phyloP scores from a whole-genome alignment of 495 filamentous ascomycete genomes.

The Hypoxylon perforatum region DNA sequence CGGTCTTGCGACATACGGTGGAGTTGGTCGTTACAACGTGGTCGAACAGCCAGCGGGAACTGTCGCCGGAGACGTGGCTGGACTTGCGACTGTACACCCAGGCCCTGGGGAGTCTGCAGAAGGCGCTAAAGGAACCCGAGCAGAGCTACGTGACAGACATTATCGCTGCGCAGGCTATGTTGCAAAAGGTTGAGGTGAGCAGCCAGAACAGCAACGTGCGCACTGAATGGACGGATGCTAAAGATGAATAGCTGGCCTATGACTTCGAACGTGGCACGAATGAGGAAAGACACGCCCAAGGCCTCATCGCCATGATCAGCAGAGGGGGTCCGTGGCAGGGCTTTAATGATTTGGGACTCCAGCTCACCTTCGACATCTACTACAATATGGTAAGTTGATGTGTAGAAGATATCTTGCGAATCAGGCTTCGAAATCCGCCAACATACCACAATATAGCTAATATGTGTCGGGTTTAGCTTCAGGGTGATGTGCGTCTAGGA shows the following conservation, averaged over 20 bases:
- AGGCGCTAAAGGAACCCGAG: slow-evolving; percentile 37
- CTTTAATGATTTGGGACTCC: slow-evolving; percentile 34
- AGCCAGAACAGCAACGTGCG: not conserved
- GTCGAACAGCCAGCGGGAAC: slow-evolving; percentile 40
- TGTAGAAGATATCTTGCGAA: not conserved
- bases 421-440: not conserved
- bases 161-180: slow-evolving; percentile 39
- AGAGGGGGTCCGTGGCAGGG: slow-evolving; percentile 36
- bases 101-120: slow-evolving; percentile 41
- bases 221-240: not conserved
- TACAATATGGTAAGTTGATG: slow-evolving; percentile 42
- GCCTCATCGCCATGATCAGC: slow-evolving; percentile 41
- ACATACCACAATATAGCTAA: not conserved
- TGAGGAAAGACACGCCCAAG: slow-evolving; percentile 43
- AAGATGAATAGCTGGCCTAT: slow-evolving; percentile 35
- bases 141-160: slow-evolving; percentile 30
- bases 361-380: slow-evolving; percentile 42
- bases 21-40: slow-evolving; percentile 39
- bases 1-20: slow-evolving; percentile 32
- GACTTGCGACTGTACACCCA: slow-evolving; percentile 41
- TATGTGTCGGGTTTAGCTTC: slow-evolving; percentile 28
- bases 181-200: slow-evolving; percentile 46
- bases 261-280: slow-evolving; percentile 46
- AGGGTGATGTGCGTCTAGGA: slow-evolving; percentile 44
- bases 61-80: slow-evolving; percentile 39